Evolutionary conservation across 441 rosid species (phyloP), one percentile per base, ranked within the genome.

Genomic region (Biscutella laevigata): DNA sequence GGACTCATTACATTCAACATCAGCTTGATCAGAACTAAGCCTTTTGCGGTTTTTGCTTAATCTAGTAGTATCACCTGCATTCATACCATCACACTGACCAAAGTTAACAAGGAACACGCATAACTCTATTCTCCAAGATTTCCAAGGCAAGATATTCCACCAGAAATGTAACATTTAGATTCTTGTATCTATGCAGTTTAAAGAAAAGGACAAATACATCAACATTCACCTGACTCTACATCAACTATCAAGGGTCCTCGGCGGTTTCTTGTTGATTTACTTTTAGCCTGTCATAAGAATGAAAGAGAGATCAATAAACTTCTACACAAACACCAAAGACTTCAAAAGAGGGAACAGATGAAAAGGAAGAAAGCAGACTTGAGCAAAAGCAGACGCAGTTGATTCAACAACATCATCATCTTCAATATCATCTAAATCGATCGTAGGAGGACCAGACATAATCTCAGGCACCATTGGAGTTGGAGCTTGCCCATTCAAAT

Each of bases 371-470:
- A 45, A 37, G 21, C 72, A 67, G 57, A 92, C 99, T 67, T 71
- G 82, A 10, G 89, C 81, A 68, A 92, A 88, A 21, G 84, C 94
- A 57, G 76, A 69, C 5, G 97, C 83, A 36, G 97, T 80, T 17
- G 85, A 77, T 65, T 83, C 82, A 54, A 88, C 46, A 57, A 86
- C 92, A 50, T 82, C 97, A 43, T 92, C 96, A 50, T 91, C 96
- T 50, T 91, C 95, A 11, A 35, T 51, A 12, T 77, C 89, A 63
- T 86, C 95, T 27, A 88, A 73, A 70, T 82, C 85, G 32, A 88
- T 79, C n/a, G 73, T 37, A 13, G 78, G 44, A 15, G 64, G 73
- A 16, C 48, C 37, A 25, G 70, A n/a, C 45, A 44, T 26, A 62
- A 8, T 1, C 39, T 11, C 22, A 41, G 58, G 27, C 7, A 42